Base-by-base conservation (phyloP, 2,329 filamentous ascomycete genomes). In the Phyllosticta capitalensis region DNA sequence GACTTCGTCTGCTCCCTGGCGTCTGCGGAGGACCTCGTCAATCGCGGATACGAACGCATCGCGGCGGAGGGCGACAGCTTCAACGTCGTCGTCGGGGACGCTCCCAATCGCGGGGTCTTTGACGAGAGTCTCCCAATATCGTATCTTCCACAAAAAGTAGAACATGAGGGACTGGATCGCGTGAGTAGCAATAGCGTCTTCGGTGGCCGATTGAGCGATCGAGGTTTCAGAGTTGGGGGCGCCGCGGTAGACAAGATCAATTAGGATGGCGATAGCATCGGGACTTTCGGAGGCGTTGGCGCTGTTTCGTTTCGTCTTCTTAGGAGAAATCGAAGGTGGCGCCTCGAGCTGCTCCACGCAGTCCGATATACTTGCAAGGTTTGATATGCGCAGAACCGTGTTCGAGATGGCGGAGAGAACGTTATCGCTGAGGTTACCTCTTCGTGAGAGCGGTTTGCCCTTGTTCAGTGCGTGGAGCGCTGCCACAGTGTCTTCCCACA, bases 81-180 rank as follows among this genome's bases (percentile, higher is more conserved):
- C 83, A 28, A 91, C 76, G 7, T 84, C 81, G 6, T 76, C 72
- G 55, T 83, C 78, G 1, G 83, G 67, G 58, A 90, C 80, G 3
- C 77, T 62, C 6, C 67, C 70, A 10, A 65, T 67, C 14, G 67
- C 62, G 55, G 68, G 79, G n/a, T 45, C 38, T 7, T 45, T 45
- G 52, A 78, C 66, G 17, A 69, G 64, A 4, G 64, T 64, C n/a
- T 69, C 67, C 54, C 75, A 69, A 49, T 80, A 78, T 57, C 84
- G 82, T 21, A 88, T 82, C 69, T 94, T 92, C 94, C 94, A 99
- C 84, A 95, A 90, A 70, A 96, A 95, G 75, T 96, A 97, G 74
- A 95, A 90, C 53, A 91, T 81, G 55, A 88, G 80, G 1, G 86
- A 81, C 64, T 88, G 87, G 67, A 95, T 88, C 28, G 90, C 87